Base-by-base conservation (phyloP, 768 basidiomycete genomes). In the Asterophora parasitica region DNA sequence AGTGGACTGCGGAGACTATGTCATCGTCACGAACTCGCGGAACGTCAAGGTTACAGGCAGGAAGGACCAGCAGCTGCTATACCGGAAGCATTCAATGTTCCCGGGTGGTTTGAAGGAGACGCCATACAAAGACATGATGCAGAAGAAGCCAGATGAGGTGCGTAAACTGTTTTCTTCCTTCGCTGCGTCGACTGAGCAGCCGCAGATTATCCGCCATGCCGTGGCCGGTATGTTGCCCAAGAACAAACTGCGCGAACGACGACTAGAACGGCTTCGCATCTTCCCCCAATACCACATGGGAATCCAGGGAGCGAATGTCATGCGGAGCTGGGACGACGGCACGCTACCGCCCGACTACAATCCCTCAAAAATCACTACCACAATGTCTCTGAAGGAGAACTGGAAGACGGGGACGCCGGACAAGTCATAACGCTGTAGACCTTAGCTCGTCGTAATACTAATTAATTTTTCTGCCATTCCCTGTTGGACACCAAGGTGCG, bases 141-240 rank as follows among this genome's bases (percentile, higher is more conserved):
- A 78, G 36, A 79, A 78, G 57, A 85, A 90, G 56, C 92, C 94
- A 3, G 93, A 96, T 53, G 85, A 94, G 75, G 94, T 93, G 56
- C 60, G 83, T 69, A 13, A 9, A 7, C 7, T n/a, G 6, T 12
- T 28, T 35, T 15, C 23, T 37, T 13, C 23, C n/a, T 10, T 28
- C 32, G 39, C 46, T 43, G 36, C 9, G 12, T 35, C 6, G 42
- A 27, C 15, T 40, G 6, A 44, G 4, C 10, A 19, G 20, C 20
- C 23, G 47, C 62, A 99, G 96, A 90, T 98, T 57, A 92, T 99
- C 49, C 83, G 92, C 10, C 82, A 91, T 55, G 96, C 96, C 3
- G 96, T 99, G 4, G 88, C 95, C 9, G 92, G 95, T 58, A 99
- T 99, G 96, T 75, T 99, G 46, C 96, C 95, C 28, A 99, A 98